Conservation (phyloP, 176 grass and related monocot genomes). For the Luzula sylvatica region DNA sequence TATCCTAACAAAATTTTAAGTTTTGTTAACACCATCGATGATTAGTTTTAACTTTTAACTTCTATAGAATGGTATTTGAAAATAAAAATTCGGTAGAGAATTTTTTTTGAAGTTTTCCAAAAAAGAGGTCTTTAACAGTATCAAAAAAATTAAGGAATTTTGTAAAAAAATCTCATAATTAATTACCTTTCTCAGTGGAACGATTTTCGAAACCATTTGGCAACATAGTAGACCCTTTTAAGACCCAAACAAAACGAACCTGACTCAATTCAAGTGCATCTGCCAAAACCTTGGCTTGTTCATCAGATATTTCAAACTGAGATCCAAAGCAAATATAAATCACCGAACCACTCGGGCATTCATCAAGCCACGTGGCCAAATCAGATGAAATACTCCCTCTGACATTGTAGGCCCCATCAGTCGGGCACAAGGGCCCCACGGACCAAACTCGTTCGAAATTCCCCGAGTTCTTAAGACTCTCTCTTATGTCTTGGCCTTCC, state of each 20-base stretch:
- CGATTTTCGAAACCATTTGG: slow-evolving; percentile 47
- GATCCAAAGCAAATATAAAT: slow-evolving; percentile 56
- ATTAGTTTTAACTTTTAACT: too few species aligned
- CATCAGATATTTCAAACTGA: slow-evolving; percentile 26
- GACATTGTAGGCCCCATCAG: not conserved
- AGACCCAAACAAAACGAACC: slow-evolving; percentile 54
- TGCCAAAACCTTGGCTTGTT: slow-evolving; percentile 28
- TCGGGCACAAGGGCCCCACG: slow-evolving; percentile 41
- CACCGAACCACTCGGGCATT: slow-evolving; percentile 33
- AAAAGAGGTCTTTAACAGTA: too few species aligned
- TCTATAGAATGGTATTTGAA: too few species aligned
- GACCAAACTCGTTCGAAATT: slow-evolving; percentile 25
- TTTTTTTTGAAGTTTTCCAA: too few species aligned
- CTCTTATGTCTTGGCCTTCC: slow-evolving; percentile 31
- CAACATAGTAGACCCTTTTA: slow-evolving; percentile 9
- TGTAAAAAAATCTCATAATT: too few species aligned
- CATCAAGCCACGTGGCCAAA: slow-evolving; percentile 37
- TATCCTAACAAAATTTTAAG: too few species aligned
- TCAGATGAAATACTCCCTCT: slow-evolving; percentile 2
- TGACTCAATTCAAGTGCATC: slow-evolving; percentile 43
- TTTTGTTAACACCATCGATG: too few species aligned
- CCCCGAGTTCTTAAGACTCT: slow-evolving; percentile 38
- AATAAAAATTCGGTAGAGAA: too few species aligned
- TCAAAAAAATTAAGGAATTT: too few species aligned
- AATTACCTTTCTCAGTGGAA: slow-evolving; percentile 15